Base-by-base conservation (phyloP, 2,329 filamentous ascomycete genomes). In the Colletotrichum chlorophyti region DNA sequence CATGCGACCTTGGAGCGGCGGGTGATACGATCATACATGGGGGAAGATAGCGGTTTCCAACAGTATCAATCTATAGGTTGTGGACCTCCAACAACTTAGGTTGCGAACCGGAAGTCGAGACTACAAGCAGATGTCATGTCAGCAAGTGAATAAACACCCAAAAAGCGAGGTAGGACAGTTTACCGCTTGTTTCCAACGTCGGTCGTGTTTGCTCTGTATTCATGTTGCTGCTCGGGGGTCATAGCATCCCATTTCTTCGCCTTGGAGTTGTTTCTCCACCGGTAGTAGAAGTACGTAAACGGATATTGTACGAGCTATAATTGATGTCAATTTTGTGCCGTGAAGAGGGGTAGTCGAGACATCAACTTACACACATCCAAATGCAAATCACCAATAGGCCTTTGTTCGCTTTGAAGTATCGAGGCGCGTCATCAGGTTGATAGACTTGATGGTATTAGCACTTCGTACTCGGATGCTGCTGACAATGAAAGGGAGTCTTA, bases 161-260 rank as follows among this genome's bases (percentile, higher is more conserved):
- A 38, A 3, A 6, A 0, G 6, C 2, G 11, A 26, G 0, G 1
- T 1, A 32, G 12, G 29, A n/a, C 12, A 46, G 19, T 64, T 63
- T 37, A 69, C 76, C 74, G 74, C 66, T 76, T 79, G 45, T 79
- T 79, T 6, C 78, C 77, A 45, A 76, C 63, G 53, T 81, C 76
- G 2, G 68, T 74, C 0, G 78, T 80, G 1, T 72, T 79, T n/a
- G 66, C 71, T 6, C 77, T 66, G 61, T 81, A 82, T 1, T 70
- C 54, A 8, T 72, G 68, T 46, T 76, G 76, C 61, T 80, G 69
- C 49, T 78, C 74, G 1, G 68, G 64, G 4, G 69, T 73, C 70
- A 76, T 71, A 2, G 65, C 64, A 34, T 75, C 70, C 75, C 75
- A 77, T 46, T 63, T 69, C 60, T 69, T 72, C 17, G 71, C 71